Evolutionary conservation across 1,284 basidiomycete species (phyloP).

Genomic region (Inonotus hispidus): DNA sequence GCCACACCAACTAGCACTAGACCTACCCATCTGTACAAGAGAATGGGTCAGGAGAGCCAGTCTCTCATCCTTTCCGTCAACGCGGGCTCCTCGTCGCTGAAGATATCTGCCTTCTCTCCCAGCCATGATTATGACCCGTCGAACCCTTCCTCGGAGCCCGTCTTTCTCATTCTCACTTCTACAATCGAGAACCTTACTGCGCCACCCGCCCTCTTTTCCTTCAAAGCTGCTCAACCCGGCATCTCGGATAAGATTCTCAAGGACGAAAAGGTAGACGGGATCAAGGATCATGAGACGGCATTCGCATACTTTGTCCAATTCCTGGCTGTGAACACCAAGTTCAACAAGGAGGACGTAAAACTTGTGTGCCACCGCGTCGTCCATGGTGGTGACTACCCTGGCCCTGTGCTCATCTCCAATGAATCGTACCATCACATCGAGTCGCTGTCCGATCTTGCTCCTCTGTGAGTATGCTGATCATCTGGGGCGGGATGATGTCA

Average conservation of each 20-base stretch:
- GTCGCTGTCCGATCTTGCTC: slow-evolving; percentile 71
- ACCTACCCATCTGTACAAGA: not conserved
- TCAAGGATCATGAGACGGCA: slow-evolving; percentile 56
- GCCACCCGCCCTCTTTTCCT: slow-evolving; percentile 47
- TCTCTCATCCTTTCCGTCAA: slow-evolving; percentile 57
- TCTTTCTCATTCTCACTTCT: slow-evolving; percentile 44
- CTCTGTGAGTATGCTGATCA: slow-evolving; percentile 47
- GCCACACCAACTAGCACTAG: not conserved
- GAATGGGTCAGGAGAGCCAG: slow-evolving; percentile 3
- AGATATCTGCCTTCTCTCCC: slow-evolving; percentile 60
- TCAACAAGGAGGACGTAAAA: slow-evolving; percentile 41
- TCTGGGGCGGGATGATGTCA: not conserved
- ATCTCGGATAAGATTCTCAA: slow-evolving; percentile 29
- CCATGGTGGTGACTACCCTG: slow-evolving; percentile 72
- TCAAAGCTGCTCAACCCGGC: slow-evolving; percentile 28
- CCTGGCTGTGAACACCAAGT: slow-evolving; percentile 38
- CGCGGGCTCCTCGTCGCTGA: slow-evolving; percentile 73
- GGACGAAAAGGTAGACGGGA: slow-evolving; percentile 33
- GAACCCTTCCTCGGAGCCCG: slow-evolving; percentile 28
- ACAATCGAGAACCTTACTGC: slow-evolving; percentile 53
- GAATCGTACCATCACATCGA: slow-evolving; percentile 67
- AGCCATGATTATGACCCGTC: slow-evolving; percentile 21
- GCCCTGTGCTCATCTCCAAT: slow-evolving; percentile 62
- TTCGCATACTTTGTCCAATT: slow-evolving; percentile 57
- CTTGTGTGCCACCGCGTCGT: slow-evolving; percentile 73